phyloP scores from a whole-genome alignment of 768 basidiomycete genomes.

The Termitomyces eurrhizus region DNA sequence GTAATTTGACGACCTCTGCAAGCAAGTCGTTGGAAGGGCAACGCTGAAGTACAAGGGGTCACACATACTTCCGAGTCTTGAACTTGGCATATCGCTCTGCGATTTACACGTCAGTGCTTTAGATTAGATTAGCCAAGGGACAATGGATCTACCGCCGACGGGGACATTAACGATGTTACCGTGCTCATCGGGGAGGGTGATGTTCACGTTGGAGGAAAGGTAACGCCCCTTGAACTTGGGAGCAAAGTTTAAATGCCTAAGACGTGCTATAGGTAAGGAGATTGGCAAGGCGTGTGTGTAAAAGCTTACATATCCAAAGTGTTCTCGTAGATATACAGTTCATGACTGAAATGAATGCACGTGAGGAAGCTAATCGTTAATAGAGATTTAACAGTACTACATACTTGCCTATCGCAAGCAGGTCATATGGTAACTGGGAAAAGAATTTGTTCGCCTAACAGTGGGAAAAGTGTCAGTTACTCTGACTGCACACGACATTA shows the following conservation, averaged over 20 bases:
- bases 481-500: too few species aligned
- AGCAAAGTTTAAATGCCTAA: constrained; percentile 61
- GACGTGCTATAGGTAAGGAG: neutral
- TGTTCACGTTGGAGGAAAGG: constrained; percentile 81
- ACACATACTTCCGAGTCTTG: constrained; percentile 60
- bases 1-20: constrained; percentile 66
- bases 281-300: neutral
- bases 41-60: neutral
- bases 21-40: neutral
- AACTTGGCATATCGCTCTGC: constrained; percentile 67
- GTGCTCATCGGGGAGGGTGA: constrained; percentile 51
- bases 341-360: constrained; percentile 51
- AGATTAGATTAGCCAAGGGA: neutral
- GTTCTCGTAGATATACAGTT: constrained; percentile 70
- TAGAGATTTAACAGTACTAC: constrained; percentile 18
- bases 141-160: constrained; percentile 30
- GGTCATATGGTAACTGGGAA: constrained; percentile 70
- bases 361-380: constrained; percentile 41
- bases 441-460: constrained; percentile 70
- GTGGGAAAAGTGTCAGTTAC: neutral
- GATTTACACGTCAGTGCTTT: neutral
- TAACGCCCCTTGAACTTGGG: constrained; percentile 66
- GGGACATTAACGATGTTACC: constrained; percentile 30
- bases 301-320: constrained; percentile 58
- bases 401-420: constrained; percentile 82